Evolutionary conservation across 23 red algal genomes (phyloP).

Genomic region (Chondrus crispus): DNA sequence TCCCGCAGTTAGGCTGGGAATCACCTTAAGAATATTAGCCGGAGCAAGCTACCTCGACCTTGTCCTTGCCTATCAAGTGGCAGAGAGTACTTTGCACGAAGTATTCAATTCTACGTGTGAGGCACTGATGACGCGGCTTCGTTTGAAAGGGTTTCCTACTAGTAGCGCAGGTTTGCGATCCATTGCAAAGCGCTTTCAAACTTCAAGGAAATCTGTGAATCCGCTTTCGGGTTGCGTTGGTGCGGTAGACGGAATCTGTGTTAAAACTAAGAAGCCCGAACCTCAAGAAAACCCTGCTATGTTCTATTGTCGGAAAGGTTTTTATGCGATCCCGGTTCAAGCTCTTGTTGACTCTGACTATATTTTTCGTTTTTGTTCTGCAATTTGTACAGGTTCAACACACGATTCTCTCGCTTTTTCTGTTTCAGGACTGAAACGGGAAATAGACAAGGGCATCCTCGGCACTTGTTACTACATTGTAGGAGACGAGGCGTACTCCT

Average conservation of each 20-base stretch:
- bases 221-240: background rate
- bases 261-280: background rate
- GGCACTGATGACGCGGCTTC: background rate
- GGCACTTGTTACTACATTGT: background rate
- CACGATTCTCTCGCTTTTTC: conserved; percentile 3
- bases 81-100: background rate
- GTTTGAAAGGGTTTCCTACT: background rate
- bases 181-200: background rate
- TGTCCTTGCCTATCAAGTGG: background rate
- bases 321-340: conserved; percentile 11
- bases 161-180: background rate
- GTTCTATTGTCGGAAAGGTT: background rate
- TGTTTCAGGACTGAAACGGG: background rate
- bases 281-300: background rate
- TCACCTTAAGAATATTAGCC: background rate
- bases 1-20: background rate
- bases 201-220: background rate
- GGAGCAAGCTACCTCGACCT: background rate
- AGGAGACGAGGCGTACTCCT: background rate
- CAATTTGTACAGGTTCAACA: conserved; percentile 7
- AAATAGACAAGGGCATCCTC: background rate
- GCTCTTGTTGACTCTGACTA: conserved; percentile 6
- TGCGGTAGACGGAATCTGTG: background rate
- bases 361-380: background rate
- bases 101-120: background rate